Evolutionary conservation across 768 basidiomycete species (phyloP).

Genomic region (Exidia glandulosa): DNA sequence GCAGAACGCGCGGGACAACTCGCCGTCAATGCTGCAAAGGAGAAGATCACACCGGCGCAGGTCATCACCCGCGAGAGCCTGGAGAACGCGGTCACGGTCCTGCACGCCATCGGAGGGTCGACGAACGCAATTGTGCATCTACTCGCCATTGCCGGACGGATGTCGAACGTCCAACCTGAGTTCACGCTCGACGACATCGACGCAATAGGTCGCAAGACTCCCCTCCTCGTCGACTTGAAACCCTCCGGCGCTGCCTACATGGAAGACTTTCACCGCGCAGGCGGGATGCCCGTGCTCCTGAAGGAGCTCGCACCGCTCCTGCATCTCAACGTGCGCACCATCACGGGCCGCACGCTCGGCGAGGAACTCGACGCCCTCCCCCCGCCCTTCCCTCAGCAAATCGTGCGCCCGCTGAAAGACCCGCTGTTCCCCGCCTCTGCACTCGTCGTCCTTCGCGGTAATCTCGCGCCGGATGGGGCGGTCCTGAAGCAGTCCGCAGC

Average conservation of each 20-base stretch:
- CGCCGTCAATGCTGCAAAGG: slow-evolving; percentile 4
- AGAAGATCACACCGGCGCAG: neutral
- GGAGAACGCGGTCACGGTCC: slow-evolving; percentile 11
- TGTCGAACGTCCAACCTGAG: slow-evolving; percentile 2
- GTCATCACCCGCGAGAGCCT: slow-evolving; percentile 8
- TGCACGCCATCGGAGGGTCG: slow-evolving; percentile 11
- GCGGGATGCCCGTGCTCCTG: slow-evolving; percentile 9
- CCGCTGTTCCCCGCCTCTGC: slow-evolving; percentile 8
- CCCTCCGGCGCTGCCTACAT: slow-evolving; percentile 9
- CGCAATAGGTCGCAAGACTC: slow-evolving; percentile 6
- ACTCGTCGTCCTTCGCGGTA: slow-evolving; percentile 8
- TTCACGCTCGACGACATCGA: slow-evolving; percentile 8
- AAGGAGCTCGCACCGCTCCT: slow-evolving; percentile 1
- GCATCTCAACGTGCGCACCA: slow-evolving; percentile 9
- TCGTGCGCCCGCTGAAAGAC: slow-evolving; percentile 6
- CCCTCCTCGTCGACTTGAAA: slow-evolving; percentile 12
- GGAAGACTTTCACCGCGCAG: slow-evolving; percentile 12
- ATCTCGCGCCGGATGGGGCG: slow-evolving; percentile 9
- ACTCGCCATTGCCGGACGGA: slow-evolving; percentile 9
- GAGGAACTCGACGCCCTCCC: slow-evolving; percentile 6
- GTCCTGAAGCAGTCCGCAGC: slow-evolving; percentile 10
- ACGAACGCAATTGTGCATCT: slow-evolving; percentile 12
- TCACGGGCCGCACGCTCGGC: slow-evolving; percentile 10
- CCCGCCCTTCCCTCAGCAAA: slow-evolving; percentile 5
- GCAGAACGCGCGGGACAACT: slow-evolving; percentile 13